A percentile compares a stretch with the other conserved stretches of the same genome.
Evolutionary conservation across 805 yeast genomes (phyloP).

Genomic region (Metschnikowia sp.): DNA sequence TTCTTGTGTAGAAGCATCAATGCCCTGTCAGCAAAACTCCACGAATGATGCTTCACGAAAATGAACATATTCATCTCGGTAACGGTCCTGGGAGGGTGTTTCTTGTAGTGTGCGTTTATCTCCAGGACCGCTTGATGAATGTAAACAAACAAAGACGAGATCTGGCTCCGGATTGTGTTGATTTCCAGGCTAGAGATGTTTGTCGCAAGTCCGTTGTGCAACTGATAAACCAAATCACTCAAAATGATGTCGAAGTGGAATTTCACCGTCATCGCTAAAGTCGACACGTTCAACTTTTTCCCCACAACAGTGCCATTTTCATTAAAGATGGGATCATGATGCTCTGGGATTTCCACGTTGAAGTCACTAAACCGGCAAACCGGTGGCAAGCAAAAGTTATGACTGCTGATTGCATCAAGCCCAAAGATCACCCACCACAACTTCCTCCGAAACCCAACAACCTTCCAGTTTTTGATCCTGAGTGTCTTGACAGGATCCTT

Average conservation of each 20-base stretch:
- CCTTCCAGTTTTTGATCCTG: conserved; percentile 44
- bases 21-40: conserved; percentile 57
- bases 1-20: conserved; percentile 42
- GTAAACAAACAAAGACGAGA: conserved; percentile 46
- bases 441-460: conserved; percentile 51
- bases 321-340: conserved; percentile 34
- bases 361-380: conserved; percentile 50
- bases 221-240: conserved; percentile 49
- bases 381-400: conserved; percentile 54
- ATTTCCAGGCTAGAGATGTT: conserved; percentile 42
- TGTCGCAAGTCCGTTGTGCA: conserved; percentile 47
- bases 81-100: conserved; percentile 35
- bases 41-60: conserved; percentile 46
- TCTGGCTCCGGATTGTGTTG: conserved; percentile 44
- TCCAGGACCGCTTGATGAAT: conserved; percentile 48
- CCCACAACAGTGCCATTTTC: conserved; percentile 28
- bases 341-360: conserved; percentile 56
- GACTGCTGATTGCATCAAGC: conserved; percentile 54
- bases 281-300: conserved; percentile 40
- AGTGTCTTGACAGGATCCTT: conserved; percentile 58
- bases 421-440: conserved; percentile 70
- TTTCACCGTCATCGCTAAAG: conserved; percentile 51
- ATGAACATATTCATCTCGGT: conserved; percentile 44
- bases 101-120: conserved; percentile 31
- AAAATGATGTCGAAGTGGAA: conserved; percentile 50